Base-by-base conservation (phyloP, 2,329 filamentous ascomycete genomes). In the Talaromyces sp. region DNA sequence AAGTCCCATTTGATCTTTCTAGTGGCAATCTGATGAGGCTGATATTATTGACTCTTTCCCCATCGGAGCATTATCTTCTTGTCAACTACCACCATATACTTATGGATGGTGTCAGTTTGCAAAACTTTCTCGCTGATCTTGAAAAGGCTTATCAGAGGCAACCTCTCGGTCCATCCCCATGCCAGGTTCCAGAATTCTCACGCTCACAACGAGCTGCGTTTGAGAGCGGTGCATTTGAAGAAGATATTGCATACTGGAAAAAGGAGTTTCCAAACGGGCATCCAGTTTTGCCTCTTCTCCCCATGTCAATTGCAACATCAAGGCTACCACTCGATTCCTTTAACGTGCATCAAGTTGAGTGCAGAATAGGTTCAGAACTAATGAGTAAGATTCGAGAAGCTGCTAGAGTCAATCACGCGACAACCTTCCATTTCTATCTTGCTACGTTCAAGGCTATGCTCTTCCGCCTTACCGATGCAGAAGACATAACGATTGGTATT, bases 401-500 rank as follows among this genome's bases (percentile, higher is more conserved):
- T 3, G 16, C 33, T 19, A 27, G 35, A 19, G 14, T 7, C 4
- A 11, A 17, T 30, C 60, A 56, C 33, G 39, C 48, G 14, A 67
- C 63, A 0, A 32, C 63, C 0, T 70, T 73, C 45, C 69, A 75
- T 46, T 69, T 75, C 55, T 67, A 72, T 56, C 61, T 77, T 3
- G 64, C 69, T 4, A 65, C 60, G 0, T 63, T 76, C 30, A 52
- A 69, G 19, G 54, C 58, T 1, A 48, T 77, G 3, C 57, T 77
- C 0, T 56, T 52, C 22, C 60, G 64, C 3, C 56, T 69, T 11
- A 22, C 61, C 1, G 58, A 64, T 1, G 50, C 44, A 1, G 57
- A 68, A 0, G 70, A 77, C 16, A 16, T 78, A 8, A 69, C 60
- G 44, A 74, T 79, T 44, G 76, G 75, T n/a, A 63, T 79, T 14